Evolutionary conservation across 768 basidiomycete genomes (phyloP).

Genomic region (Coprinopsis marcescibilis): DNA sequence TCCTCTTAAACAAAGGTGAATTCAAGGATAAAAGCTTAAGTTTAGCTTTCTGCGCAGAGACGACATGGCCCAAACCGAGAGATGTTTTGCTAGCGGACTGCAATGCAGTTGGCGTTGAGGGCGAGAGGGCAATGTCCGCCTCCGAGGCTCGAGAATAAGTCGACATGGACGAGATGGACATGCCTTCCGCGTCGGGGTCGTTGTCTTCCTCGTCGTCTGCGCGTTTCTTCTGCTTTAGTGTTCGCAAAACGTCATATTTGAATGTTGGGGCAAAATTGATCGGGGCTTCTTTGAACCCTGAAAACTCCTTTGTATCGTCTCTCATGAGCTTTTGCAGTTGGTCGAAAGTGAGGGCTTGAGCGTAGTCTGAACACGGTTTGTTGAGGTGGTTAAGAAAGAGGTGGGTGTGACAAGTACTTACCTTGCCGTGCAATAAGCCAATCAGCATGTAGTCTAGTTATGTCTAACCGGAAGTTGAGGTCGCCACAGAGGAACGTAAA

Average conservation of each 20-base stretch:
- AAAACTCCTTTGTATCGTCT: slow-evolving; percentile 54
- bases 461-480: slow-evolving; percentile 85
- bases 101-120: slow-evolving; percentile 3
- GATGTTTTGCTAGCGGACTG: slow-evolving; percentile 18
- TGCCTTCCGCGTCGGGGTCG: slow-evolving; percentile 8
- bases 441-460: slow-evolving; percentile 88
- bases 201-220: slow-evolving; percentile 20
- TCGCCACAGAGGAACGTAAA: slow-evolving; percentile 87
- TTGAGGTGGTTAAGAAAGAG: neutral
- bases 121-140: slow-evolving; percentile 9
- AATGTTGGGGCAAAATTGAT: slow-evolving; percentile 92
- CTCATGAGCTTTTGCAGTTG: slow-evolving; percentile 78
- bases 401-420: slow-evolving; percentile 22
- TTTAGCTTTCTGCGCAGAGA: slow-evolving; percentile 50
- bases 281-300: slow-evolving; percentile 71
- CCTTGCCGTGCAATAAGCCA: slow-evolving; percentile 86
- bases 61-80: slow-evolving; percentile 1
- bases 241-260: slow-evolving; percentile 79
- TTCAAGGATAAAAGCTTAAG: slow-evolving; percentile 47
- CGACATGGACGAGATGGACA: slow-evolving; percentile 2
- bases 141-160: slow-evolving; percentile 15
- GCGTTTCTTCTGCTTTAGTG: slow-evolving; percentile 45
- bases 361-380: slow-evolving; percentile 50
- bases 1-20: slow-evolving; percentile 27
- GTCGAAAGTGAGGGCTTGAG: slow-evolving; percentile 85